phyloP scores from a whole-genome alignment of 2,329 filamentous ascomycete genomes.

The Fusarium agapanthi region DNA sequence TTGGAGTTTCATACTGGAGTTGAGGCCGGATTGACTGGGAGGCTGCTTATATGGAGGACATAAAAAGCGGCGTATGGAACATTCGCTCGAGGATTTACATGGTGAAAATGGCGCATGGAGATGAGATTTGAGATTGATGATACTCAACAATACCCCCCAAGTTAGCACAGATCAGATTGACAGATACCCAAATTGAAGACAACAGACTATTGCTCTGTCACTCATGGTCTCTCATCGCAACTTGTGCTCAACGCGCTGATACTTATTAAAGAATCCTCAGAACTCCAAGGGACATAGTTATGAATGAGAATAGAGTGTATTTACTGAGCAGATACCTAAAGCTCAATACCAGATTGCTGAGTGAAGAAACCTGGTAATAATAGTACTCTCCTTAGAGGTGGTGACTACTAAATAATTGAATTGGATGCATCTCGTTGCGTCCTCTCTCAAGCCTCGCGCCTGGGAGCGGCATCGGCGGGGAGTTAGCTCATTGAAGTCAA shows the following conservation, averaged over 20 bases:
- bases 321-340: fast-evolving
- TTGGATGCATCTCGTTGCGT: fast-evolving
- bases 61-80: too few relatives aligned
- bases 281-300: fast-evolving
- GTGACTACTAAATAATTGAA: fast-evolving
- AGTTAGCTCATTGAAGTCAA: neutral
- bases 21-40: too few relatives aligned
- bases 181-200: neutral
- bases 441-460: neutral
- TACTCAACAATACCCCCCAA: neutral
- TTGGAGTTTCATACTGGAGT: too few relatives aligned
- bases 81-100: too few relatives aligned
- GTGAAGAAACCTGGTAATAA: fast-evolving
- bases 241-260: neutral
- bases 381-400: fast-evolving
- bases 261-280: fast-evolving
- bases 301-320: neutral
- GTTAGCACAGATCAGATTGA: neutral
- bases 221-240: fast-evolving
- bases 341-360: fast-evolving
- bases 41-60: too few relatives aligned
- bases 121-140: neutral
- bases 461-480: neutral
- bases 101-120: neutral
- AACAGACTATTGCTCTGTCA: neutral